These are phyloP conservation scores for Hymenoscyphus occultus DNA, from an alignment of 2,329 filamentous ascomycete species.

Conservation along the genomic window DNA sequence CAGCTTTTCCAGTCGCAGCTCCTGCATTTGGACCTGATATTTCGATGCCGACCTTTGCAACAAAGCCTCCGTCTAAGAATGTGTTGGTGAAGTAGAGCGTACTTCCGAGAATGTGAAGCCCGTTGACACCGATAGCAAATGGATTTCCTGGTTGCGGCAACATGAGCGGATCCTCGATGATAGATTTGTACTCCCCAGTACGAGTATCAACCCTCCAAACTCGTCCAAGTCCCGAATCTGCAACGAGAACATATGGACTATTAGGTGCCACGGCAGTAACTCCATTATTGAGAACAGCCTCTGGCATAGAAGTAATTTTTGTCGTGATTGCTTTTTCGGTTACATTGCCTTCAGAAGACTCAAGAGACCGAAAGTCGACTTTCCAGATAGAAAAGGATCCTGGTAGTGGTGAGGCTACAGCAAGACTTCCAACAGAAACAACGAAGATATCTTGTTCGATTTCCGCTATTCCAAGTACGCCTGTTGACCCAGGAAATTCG, in stretches of 20 bases:
- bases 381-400: constrained; percentile 24
- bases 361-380: constrained; percentile 16
- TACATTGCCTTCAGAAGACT: neutral
- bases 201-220: constrained; percentile 27
- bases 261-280: constrained; percentile 14
- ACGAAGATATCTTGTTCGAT: constrained; percentile 35
- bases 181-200: constrained; percentile 23
- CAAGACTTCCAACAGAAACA: constrained; percentile 16
- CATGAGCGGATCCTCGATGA: constrained; percentile 24
- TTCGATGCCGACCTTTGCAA: constrained; percentile 5
- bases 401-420: neutral
- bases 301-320: constrained; percentile 28
- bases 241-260: constrained; percentile 20
- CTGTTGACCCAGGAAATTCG: constrained; percentile 16
- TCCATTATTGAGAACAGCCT: constrained; percentile 30
- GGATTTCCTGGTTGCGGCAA: neutral
- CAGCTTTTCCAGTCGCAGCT: neutral
- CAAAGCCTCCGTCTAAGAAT: constrained; percentile 15
- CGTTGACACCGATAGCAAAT: constrained; percentile 23
- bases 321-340: neutral
- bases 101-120: constrained; percentile 25
- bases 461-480: constrained; percentile 38
- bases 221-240: constrained; percentile 27
- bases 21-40: neutral
- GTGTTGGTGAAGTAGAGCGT: constrained; percentile 30